Evolutionary conservation across 768 basidiomycete species (phyloP).

Genomic region (Hypholoma sublateritium): DNA sequence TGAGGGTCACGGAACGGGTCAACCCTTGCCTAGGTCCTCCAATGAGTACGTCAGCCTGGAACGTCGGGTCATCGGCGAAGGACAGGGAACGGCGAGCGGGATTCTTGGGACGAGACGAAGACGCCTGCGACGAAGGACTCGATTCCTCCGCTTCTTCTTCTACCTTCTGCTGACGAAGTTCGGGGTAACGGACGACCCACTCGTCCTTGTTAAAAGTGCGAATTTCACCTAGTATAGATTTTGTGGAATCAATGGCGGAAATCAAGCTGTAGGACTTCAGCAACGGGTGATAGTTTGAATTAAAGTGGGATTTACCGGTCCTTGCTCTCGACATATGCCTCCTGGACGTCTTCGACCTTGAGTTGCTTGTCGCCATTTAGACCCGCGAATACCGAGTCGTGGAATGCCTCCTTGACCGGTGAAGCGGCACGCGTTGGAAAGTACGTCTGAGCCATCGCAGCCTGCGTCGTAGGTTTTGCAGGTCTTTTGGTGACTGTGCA

Average conservation of each 20-base stretch:
- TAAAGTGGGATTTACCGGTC: slow-evolving; percentile 54
- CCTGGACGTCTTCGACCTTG: slow-evolving; percentile 72
- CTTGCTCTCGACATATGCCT: slow-evolving; percentile 72
- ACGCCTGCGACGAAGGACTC: slow-evolving; percentile 23
- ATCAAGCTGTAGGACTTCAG: slow-evolving; percentile 53
- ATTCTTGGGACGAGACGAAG: slow-evolving; percentile 35
- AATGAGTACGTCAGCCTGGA: slow-evolving; percentile 65
- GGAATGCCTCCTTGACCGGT: slow-evolving; percentile 32
- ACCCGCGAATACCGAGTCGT: slow-evolving; percentile 27
- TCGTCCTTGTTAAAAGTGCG: slow-evolving; percentile 80
- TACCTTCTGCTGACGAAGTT: slow-evolving; percentile 49
- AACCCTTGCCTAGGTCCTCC: slow-evolving; percentile 47
- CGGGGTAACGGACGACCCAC: slow-evolving; percentile 91
- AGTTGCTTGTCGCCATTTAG: slow-evolving; percentile 42
- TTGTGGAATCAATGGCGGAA: slow-evolving; percentile 73
- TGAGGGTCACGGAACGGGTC: slow-evolving; percentile 59
- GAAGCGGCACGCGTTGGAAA: slow-evolving; percentile 35
- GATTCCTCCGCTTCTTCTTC: slow-evolving; percentile 16
- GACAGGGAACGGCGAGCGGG: slow-evolving; percentile 66
- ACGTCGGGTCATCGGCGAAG: slow-evolving; percentile 80
- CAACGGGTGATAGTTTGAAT: not conserved
- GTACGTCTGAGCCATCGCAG: slow-evolving; percentile 43
- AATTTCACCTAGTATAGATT: slow-evolving; percentile 66
- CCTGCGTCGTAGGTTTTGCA: slow-evolving; percentile 11
- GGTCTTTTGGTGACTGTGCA: slow-evolving; percentile 5